Evolutionary conservation across 192 early-diverging fungal species (phyloP), one percentile per base, ranked within the genome.

Genomic region (Funneliformis mosseae): DNA sequence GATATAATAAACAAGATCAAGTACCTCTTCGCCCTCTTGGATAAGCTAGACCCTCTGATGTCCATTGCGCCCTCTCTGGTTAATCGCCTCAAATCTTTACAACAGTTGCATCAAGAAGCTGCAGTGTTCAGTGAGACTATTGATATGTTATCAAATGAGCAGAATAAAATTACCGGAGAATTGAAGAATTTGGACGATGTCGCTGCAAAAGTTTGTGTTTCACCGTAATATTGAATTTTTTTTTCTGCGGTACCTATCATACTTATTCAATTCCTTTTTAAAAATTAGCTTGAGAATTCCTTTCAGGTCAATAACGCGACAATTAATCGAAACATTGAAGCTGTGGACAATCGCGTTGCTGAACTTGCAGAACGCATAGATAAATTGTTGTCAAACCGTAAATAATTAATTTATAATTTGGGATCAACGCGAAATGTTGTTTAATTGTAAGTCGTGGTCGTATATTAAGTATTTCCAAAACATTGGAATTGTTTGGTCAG

Each of bases 41-140:
- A 92, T 21, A 88, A 89, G 68, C 83, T 98, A 3, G 97, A 98
- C 75, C 91, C 96, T 1, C 83, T 98, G 25, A 87, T 94, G 62
- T 89, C 92, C 25, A 73, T 96, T 80, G 90, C 95, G 0, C 96
- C 97, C 4, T 91, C 94, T 0, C 87, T 96, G 21, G 87, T 96
- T 18, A 84, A 91, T 16, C 90, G 97, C 45, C 84, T 98, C 76
- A 93, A 93, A 74, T 90, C 91, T 8, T 87, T 98, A 48, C 90
- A 93, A 69, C 87, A 87, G 5, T 85, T 98, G 60, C 97, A 98
- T 81, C 85, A 88, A 0, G 96, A 98, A 81, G 94, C 95, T 0
- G 87, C 93, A 16, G 89, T 93, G 55, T 95, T 94, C 80, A 89
- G 90, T 14, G 89, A 94, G 9, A 91, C 90, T 8, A 87, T 97